Conservation (phyloP, 306 rosid species). For the Quercus wislizeni region DNA sequence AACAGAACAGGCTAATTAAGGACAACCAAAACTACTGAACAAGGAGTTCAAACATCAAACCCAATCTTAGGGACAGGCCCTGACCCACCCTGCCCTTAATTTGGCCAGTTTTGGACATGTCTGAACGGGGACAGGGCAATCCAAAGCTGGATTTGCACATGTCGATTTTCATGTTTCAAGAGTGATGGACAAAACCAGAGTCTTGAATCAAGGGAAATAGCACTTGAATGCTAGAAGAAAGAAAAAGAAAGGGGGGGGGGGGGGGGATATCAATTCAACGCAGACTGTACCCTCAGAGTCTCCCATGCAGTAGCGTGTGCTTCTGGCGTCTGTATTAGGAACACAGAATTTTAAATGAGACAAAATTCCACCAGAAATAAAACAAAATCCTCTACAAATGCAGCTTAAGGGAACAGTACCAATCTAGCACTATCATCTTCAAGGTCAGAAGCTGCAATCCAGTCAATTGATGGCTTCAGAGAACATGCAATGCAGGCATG, state of each 20-base stretch:
- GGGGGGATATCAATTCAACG: background rate
- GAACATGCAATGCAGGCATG: conserved; percentile 93
- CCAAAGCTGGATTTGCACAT: background rate
- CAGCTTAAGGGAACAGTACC: conserved; percentile 43
- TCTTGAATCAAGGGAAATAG: background rate
- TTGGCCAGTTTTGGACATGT: background rate
- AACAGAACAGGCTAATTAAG: background rate
- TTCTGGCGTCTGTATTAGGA: conserved; percentile 72
- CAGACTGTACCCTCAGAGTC: conserved; percentile 66
- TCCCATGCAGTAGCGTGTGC: conserved; percentile 88
- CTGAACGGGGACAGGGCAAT: background rate
- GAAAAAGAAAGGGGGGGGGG: background rate
- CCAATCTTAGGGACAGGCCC: background rate
- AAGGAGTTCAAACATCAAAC: background rate
- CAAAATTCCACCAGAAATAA: conserved; percentile 10
- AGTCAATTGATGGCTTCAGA: conserved; percentile 81
- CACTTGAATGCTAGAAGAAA: background rate
- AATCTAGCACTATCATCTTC: conserved; percentile 82
- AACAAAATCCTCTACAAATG: conserved; percentile 21
- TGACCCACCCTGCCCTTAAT: background rate
- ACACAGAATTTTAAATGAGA: conserved; percentile 24
- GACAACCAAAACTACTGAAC: too few species aligned
- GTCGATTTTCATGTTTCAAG: background rate
- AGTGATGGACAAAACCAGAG: background rate
- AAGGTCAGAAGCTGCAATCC: conserved; percentile 99